Evolutionary conservation across 2,329 filamentous ascomycete genomes (phyloP).

Genomic region (Dactylellina drechsleri): DNA sequence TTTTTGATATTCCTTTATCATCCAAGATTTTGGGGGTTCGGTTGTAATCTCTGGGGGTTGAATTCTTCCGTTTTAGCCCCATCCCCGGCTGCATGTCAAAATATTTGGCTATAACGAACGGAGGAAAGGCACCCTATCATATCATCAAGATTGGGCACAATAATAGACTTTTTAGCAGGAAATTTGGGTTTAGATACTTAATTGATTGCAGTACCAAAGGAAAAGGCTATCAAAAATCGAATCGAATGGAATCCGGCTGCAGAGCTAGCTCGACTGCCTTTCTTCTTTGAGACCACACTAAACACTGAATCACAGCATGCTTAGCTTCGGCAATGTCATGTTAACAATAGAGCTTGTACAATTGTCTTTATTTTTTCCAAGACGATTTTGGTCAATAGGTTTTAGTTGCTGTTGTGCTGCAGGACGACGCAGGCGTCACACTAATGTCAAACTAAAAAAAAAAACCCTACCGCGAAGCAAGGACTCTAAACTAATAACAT

Average conservation of each 20-base stretch:
- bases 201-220: background rate
- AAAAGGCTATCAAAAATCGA: conserved; percentile 6
- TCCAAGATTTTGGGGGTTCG: conserved; percentile 2
- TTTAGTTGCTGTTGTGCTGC: conserved; percentile 28
- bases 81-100: conserved; percentile 34
- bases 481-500: conserved; percentile 54
- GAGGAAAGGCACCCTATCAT: background rate
- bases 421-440: conserved; percentile 24
- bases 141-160: conserved; percentile 25
- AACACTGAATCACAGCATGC: too few species aligned
- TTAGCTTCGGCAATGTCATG: too few species aligned
- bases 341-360: too few species aligned
- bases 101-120: conserved; percentile 23
- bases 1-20: conserved; percentile 12
- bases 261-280: too few species aligned
- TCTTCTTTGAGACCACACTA: too few species aligned
- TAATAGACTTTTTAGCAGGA: conserved; percentile 16
- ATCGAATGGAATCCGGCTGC: too few species aligned
- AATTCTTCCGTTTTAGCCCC: conserved; percentile 55
- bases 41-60: conserved; percentile 12
- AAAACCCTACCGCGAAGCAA: conserved; percentile 42
- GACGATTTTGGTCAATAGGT: background rate
- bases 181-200: conserved; percentile 5
- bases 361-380: background rate
- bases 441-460: conserved; percentile 47